Percentiles rank a stretch among this genome's conserved stretches.
Conservation (phyloP, 2,329 filamentous ascomycete species). For the Aspergillus arachidicola region DNA sequence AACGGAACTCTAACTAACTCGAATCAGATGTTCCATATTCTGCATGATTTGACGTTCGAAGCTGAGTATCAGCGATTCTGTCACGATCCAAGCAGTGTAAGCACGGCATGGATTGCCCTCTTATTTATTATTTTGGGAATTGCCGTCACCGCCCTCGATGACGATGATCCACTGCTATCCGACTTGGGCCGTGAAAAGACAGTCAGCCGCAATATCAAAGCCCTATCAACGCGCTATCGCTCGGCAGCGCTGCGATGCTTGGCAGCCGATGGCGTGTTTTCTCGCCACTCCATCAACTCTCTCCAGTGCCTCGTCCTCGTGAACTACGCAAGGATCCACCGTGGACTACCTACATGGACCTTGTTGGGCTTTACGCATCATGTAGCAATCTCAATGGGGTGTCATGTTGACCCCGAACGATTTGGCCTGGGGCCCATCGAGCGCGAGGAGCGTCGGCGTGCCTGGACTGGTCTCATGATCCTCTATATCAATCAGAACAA, state of each 20-base stretch:
- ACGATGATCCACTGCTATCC: constrained; percentile 38
- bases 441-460: constrained; percentile 42
- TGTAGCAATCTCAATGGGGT: constrained; percentile 45
- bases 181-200: constrained; percentile 42
- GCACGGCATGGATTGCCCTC: constrained; percentile 42
- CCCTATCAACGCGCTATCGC: constrained; percentile 41
- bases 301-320: constrained; percentile 44
- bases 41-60: constrained; percentile 46
- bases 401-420: constrained; percentile 44
- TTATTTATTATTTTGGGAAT: constrained; percentile 44
- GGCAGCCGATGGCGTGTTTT: constrained; percentile 42
- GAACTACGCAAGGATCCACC: constrained; percentile 42
- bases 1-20: not conserved
- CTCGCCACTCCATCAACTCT: constrained; percentile 43
- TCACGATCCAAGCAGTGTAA: constrained; percentile 37
- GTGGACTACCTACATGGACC: constrained; percentile 41
- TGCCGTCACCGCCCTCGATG: constrained; percentile 40
- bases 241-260: constrained; percentile 42
- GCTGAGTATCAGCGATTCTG: constrained; percentile 42
- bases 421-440: constrained; percentile 39
- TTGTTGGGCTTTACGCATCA: constrained; percentile 44
- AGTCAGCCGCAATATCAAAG: constrained; percentile 39
- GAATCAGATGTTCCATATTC: constrained; percentile 41
- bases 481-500: constrained; percentile 44
- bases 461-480: constrained; percentile 45